A percentile compares a stretch with the other conserved stretches of the same genome.
Evolutionary conservation across 768 basidiomycete species (phyloP).

Genomic region (Mycena kentingensis): DNA sequence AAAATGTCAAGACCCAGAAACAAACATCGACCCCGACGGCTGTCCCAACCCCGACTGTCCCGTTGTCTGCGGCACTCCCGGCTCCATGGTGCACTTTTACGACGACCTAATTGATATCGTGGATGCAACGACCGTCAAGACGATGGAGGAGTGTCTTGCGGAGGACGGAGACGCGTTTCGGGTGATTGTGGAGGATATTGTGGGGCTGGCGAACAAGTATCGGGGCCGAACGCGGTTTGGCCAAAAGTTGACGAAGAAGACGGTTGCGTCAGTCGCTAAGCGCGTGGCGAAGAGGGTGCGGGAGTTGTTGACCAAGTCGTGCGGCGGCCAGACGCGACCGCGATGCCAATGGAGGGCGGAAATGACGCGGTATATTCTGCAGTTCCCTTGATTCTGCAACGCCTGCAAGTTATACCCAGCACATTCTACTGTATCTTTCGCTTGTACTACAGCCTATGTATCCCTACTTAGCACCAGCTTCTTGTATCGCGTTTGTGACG

Average conservation of each 20-base stretch:
- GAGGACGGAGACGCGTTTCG: slow-evolving; percentile 39
- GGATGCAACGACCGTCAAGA: slow-evolving; percentile 41
- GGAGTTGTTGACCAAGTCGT: slow-evolving; percentile 37
- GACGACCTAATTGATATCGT: slow-evolving; percentile 49
- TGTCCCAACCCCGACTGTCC: slow-evolving; percentile 82
- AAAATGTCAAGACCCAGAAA: slow-evolving; percentile 54
- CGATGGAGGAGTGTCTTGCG: slow-evolving; percentile 30
- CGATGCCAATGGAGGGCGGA: slow-evolving; percentile 60
- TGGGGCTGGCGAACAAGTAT: too few species aligned
- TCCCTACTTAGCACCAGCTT: neutral
- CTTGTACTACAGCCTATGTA: neutral
- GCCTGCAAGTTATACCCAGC: slow-evolving; percentile 6
- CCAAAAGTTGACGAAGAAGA: slow-evolving; percentile 17
- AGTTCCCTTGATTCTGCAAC: slow-evolving; percentile 52
- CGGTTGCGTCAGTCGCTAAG: slow-evolving; percentile 13
- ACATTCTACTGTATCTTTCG: slow-evolving; percentile 14
- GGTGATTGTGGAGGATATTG: slow-evolving; percentile 43
- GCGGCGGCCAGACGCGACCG: slow-evolving; percentile 49
- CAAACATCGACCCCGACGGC: slow-evolving; percentile 61
- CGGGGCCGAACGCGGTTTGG: too few species aligned
- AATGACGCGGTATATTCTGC: slow-evolving; percentile 66
- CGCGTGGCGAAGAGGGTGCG: slow-evolving; percentile 37
- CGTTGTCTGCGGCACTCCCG: slow-evolving; percentile 80
- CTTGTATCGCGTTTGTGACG: too few species aligned
- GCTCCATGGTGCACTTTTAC: slow-evolving; percentile 74